Conservation (phyloP, 139 green algal species). For the Pleodorina starrii region DNA sequence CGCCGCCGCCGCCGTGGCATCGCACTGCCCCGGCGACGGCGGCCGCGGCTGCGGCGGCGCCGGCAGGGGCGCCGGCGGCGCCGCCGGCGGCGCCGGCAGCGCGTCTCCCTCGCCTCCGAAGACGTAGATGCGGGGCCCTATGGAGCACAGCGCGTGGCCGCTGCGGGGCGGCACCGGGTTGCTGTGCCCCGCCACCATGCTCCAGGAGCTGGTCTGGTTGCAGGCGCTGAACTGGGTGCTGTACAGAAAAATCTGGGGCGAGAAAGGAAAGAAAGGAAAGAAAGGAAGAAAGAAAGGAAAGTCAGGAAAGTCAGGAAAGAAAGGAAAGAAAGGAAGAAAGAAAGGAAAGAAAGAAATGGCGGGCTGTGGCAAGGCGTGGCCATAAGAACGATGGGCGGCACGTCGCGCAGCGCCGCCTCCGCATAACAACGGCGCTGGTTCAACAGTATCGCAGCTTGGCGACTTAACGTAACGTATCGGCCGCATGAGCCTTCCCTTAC, state of each 20-base stretch:
- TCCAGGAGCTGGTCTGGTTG: not conserved
- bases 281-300: too few relatives aligned
- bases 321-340: too few relatives aligned
- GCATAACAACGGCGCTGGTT: too few relatives aligned
- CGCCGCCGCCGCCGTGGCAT: not conserved
- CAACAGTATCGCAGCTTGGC: too few relatives aligned
- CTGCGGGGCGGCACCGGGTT: conserved; percentile 35
- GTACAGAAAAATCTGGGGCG: conserved; percentile 36
- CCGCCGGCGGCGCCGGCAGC: conserved; percentile 8
- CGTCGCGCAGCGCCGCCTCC: too few relatives aligned
- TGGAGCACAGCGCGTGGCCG: conserved; percentile 32
- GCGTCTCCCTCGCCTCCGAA: conserved; percentile 23
- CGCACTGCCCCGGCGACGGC: not conserved
- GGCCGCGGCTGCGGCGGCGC: not conserved
- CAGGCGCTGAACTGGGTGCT: not conserved
- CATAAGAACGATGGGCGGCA: too few relatives aligned
- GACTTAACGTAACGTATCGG: too few relatives aligned
- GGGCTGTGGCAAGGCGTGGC: too few relatives aligned
- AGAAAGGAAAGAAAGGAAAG: not conserved
- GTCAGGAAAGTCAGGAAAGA: too few relatives aligned
- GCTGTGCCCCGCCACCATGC: conserved; percentile 21
- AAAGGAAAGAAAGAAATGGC: too few relatives aligned
- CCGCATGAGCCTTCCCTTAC: too few relatives aligned
- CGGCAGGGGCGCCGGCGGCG: not conserved
- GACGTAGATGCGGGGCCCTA: conserved; percentile 29